phyloP scores from a whole-genome alignment of 1,284 basidiomycete species.

The Leccinum fallax region DNA sequence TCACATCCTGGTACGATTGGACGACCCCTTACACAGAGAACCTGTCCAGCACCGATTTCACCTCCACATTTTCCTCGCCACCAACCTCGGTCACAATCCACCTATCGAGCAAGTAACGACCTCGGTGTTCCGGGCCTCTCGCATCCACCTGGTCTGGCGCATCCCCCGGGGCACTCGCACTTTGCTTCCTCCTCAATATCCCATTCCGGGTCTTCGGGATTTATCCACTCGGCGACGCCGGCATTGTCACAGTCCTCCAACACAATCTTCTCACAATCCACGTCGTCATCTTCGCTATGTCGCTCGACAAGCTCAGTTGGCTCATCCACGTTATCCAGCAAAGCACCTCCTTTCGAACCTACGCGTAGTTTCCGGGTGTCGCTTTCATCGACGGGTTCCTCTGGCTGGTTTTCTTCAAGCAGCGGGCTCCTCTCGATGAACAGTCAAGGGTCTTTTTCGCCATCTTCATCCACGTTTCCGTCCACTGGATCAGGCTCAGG shows the following conservation, averaged over 20 bases:
- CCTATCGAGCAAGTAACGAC: slow-evolving; percentile 26
- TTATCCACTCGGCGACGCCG: slow-evolving; percentile 16
- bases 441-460: slow-evolving; percentile 19
- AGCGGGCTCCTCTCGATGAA: slow-evolving; percentile 14
- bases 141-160: slow-evolving; percentile 17
- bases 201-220: slow-evolving; percentile 17
- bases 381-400: slow-evolving; percentile 23
- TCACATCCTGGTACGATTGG: slow-evolving; percentile 35
- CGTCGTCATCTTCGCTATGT: slow-evolving; percentile 26
- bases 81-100: slow-evolving; percentile 29
- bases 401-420: slow-evolving; percentile 17
- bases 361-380: slow-evolving; percentile 31
- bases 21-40: slow-evolving; percentile 21
- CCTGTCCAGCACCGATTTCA: slow-evolving; percentile 25
- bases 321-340: slow-evolving; percentile 51
- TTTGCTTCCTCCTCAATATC: slow-evolving; percentile 23
- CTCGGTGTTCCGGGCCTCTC: slow-evolving; percentile 10
- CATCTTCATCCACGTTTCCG: slow-evolving; percentile 15
- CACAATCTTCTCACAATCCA: slow-evolving; percentile 24
- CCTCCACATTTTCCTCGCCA: slow-evolving; percentile 29
- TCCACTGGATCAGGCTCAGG: slow-evolving; percentile 11
- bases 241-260: slow-evolving; percentile 22
- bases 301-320: slow-evolving; percentile 32
- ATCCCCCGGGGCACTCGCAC: slow-evolving; percentile 15
- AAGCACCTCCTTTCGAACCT: slow-evolving; percentile 55